Evolutionary conservation across 2,329 filamentous ascomycete species (phyloP).

Genomic region (Lecanoromycetidae sp.): DNA sequence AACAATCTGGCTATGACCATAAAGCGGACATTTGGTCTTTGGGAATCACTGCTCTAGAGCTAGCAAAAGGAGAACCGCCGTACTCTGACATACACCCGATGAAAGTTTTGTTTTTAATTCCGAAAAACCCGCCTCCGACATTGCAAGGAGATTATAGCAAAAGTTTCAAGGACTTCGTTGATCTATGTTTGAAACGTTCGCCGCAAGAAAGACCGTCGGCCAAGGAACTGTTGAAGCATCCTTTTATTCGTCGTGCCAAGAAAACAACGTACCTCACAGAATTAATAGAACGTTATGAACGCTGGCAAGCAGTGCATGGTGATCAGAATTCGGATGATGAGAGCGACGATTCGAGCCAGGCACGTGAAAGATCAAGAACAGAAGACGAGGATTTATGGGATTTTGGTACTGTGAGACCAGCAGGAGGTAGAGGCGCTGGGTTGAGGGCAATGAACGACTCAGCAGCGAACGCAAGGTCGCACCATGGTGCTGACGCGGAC

Average conservation of each 20-base stretch:
- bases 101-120: constrained; percentile 94
- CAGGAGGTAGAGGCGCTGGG: constrained; percentile 53
- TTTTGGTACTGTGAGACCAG: constrained; percentile 85
- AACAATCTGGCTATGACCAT: constrained; percentile 94
- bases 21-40: constrained; percentile 98
- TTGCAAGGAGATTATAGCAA: constrained; percentile 73
- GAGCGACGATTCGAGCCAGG: constrained; percentile 44
- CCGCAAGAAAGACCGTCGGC: constrained; percentile 80
- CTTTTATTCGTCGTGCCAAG: constrained; percentile 83
- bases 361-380: constrained; percentile 31
- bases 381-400: constrained; percentile 90
- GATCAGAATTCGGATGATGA: constrained; percentile 55
- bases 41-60: constrained; percentile 83
- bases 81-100: constrained; percentile 96
- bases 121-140: constrained; percentile 78
- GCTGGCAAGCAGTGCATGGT: constrained; percentile 75
- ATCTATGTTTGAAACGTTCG: constrained; percentile 75
- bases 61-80: constrained; percentile 84
- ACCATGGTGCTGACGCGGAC: background rate
- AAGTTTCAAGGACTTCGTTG: constrained; percentile 72
- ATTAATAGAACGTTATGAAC: constrained; percentile 77
- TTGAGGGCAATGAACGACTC: constrained; percentile 67
- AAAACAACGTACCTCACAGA: constrained; percentile 95
- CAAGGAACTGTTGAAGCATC: constrained; percentile 74
- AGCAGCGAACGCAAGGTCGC: constrained; percentile 61